These are phyloP conservation scores for Citrullus colocynthis DNA, from an alignment of 306 rosid genomes.

Conservation along the genomic window DNA sequence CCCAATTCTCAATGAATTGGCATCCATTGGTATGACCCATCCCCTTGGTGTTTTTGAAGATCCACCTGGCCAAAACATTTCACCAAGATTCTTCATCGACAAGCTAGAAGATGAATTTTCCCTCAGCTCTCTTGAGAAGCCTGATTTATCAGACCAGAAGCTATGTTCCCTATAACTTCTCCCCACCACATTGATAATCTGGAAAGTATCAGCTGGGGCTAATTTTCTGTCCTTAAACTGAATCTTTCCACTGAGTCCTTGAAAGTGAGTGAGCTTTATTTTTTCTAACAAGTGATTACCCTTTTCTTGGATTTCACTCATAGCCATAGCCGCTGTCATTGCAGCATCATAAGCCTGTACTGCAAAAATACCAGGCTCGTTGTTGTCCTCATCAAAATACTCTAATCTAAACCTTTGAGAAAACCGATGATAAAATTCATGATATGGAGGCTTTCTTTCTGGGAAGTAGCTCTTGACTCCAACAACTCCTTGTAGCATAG, in stretches of 20 bases:
- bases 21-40: constrained; percentile 13
- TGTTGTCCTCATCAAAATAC: constrained; percentile 20
- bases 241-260: constrained; percentile 19
- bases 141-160: constrained; percentile 30
- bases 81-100: constrained; percentile 24
- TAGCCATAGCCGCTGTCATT: constrained; percentile 20
- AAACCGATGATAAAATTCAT: constrained; percentile 15
- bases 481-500: constrained; percentile 39
- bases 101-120: not conserved
- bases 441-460: not conserved
- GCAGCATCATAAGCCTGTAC: constrained; percentile 40
- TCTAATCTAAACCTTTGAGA: constrained; percentile 12
- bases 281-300: constrained; percentile 13
- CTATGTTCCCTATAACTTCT: constrained; percentile 31
- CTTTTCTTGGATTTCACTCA: constrained; percentile 9
- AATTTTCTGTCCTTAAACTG: constrained; percentile 14
- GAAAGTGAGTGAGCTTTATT: constrained; percentile 15
- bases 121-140: constrained; percentile 15
- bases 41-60: constrained; percentile 26
- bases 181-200: constrained; percentile 36
- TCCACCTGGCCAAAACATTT: constrained; percentile 37
- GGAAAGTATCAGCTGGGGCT: constrained; percentile 9
- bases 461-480: constrained; percentile 31
- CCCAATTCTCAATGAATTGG: constrained; percentile 20
- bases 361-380: constrained; percentile 35